Evolutionary conservation across 2,329 filamentous ascomycete species (phyloP), one percentile per base, ranked within the genome.

Genomic region (Penicillium sp.): DNA sequence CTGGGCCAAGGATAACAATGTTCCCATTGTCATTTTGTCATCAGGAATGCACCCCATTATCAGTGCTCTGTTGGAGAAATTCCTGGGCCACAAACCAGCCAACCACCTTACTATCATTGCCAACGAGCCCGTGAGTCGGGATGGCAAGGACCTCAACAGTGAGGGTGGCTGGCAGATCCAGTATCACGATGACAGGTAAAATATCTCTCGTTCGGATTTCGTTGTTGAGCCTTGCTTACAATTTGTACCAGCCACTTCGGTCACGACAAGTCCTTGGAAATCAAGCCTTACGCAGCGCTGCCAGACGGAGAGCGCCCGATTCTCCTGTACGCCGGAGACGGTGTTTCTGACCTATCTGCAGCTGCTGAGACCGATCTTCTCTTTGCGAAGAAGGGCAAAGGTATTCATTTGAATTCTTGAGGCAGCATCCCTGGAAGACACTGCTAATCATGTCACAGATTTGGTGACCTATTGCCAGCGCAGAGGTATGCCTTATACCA

Each of bases 31-130:
- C 18, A 90, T 99, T 21, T 81, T 99, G 32, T 94, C 89, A 59
- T 91, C 90, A 43, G 94, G 94, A 60, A 97, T 99, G 94, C 83
- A 86, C 65, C 93, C 93, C 36, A 85, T 97, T 65, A 97, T 99
- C 72, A 85, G 87, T 57, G 91, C 90, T 14, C 81, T 97, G 61
- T 81, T 99, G 56, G 83, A 88, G 59, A 86, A 89, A 64, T 82
- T 96, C 47, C 81, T 97, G 3, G 93, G 92, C n/a, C 86, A 89
- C 29, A 87, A 89, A 63, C 84, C 86, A 32, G 81, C 85, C 45
- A 65, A 60, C 51, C 69, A 92, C 69, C 88, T 97, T 70, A 87
- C 94, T 75, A 94, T 99, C 69, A 87, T 97, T 58, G 91, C 89
- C 78, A 99, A 97, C 75, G 80, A 92, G 61, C 91, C 93, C 9